A percentile compares a stretch with the other conserved stretches of the same genome.
Evolutionary conservation across 805 yeast genomes (phyloP).

Genomic region (Brettanomyces bruxellensis): DNA sequence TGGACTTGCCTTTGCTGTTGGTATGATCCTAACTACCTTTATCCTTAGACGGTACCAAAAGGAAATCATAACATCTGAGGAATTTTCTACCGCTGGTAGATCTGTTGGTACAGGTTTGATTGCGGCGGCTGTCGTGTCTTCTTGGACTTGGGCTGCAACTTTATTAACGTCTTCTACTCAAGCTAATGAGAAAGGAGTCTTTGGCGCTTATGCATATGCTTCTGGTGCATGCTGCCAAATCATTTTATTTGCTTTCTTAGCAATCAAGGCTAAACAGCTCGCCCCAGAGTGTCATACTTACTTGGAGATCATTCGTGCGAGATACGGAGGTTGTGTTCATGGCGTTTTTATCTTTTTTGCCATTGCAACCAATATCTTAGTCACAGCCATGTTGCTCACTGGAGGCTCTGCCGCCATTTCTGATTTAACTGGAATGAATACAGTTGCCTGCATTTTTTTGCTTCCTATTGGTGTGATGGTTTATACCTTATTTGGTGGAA

Average conservation of each 20-base stretch:
- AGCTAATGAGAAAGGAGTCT: constrained; percentile 68
- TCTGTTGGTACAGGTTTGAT: constrained; percentile 77
- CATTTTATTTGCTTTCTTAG: constrained; percentile 75
- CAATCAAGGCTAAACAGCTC: constrained; percentile 78
- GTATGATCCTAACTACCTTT: constrained; percentile 70
- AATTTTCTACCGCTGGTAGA: constrained; percentile 89
- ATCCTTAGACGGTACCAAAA: constrained; percentile 69
- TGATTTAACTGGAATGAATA: constrained; percentile 70
- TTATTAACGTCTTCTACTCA: constrained; percentile 67
- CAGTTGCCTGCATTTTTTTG: constrained; percentile 73
- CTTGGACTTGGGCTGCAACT: constrained; percentile 94
- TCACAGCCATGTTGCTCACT: constrained; percentile 84
- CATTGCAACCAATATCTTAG: constrained; percentile 78
- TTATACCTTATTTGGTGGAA: constrained; percentile 74
- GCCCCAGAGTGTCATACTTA: constrained; percentile 93
- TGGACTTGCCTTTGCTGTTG: constrained; percentile 62
- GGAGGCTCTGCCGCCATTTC: constrained; percentile 83
- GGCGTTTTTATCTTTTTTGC: constrained; percentile 68
- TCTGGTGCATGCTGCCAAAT: constrained; percentile 90
- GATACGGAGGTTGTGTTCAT: constrained; percentile 78
- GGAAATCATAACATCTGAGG: constrained; percentile 87
- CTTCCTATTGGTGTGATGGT: constrained; percentile 73
- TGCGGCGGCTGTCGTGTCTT: constrained; percentile 83
- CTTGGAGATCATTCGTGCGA: constrained; percentile 69
- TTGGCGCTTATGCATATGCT: constrained; percentile 75